Percentiles rank a stretch among this genome's conserved stretches.
Conservation (phyloP, 345 rosid species). For the Rhodomyrtus tomentosa region DNA sequence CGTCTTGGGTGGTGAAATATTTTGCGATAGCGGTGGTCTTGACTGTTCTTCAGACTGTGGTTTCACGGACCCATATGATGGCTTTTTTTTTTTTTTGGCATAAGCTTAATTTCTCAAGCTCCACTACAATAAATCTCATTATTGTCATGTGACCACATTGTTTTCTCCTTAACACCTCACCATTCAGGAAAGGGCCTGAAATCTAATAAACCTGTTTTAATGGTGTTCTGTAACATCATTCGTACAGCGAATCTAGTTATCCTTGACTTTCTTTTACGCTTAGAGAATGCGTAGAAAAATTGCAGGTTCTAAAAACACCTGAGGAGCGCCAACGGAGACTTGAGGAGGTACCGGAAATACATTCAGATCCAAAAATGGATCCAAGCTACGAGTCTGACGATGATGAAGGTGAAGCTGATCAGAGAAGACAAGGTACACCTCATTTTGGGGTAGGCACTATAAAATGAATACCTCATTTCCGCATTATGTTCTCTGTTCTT, state of each 20-base stretch:
- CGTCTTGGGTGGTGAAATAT: not conserved
- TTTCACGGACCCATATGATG: not conserved
- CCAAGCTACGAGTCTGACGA: constrained; percentile 88
- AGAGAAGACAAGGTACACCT: constrained; percentile 55
- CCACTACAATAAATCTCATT: not conserved
- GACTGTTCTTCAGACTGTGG: not conserved
- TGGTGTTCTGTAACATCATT: not conserved
- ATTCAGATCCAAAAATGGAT: constrained; percentile 97
- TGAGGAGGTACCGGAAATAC: constrained; percentile 92
- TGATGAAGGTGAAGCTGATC: constrained; percentile 57
- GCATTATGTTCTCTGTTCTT: not conserved
- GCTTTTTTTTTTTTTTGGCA: not conserved
- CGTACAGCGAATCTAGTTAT: not conserved
- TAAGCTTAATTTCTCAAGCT: not conserved
- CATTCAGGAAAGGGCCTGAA: not conserved
- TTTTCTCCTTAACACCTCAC: not conserved
- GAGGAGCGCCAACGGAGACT: constrained; percentile 91
- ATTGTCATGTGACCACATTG: not conserved
- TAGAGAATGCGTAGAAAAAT: constrained; percentile 96
- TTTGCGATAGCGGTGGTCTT: not conserved
- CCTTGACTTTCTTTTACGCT: constrained; percentile 74
- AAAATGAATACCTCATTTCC: not conserved
- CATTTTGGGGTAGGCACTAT: not conserved
- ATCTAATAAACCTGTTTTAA: not conserved
- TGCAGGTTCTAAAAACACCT: constrained; percentile 87